Conservation (phyloP, 345 rosid genomes). For the Capsella bursapastoris region DNA sequence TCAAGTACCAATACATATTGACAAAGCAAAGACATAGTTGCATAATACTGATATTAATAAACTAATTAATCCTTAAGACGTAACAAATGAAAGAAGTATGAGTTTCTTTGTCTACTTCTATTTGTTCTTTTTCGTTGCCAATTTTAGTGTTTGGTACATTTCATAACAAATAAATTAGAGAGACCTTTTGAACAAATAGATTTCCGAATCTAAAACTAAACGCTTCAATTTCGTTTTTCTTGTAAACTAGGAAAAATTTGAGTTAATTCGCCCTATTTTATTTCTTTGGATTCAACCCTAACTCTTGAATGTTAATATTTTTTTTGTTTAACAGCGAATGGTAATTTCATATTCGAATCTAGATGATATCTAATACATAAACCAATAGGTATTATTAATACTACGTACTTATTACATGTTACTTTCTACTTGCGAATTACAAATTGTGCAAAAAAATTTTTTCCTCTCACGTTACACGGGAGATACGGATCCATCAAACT, state of each 20-base stretch:
- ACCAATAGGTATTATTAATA: neutral
- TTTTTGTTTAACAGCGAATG: too few relatives aligned
- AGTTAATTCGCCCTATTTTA: too few relatives aligned
- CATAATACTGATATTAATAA: neutral
- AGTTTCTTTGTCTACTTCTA: conserved; percentile 13
- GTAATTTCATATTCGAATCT: neutral
- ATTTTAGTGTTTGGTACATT: neutral
- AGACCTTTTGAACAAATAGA: neutral
- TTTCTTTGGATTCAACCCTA: too few relatives aligned
- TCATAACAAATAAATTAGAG: neutral
- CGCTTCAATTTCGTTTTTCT: too few relatives aligned
- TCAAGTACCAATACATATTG: conserved; percentile 14
- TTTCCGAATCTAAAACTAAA: neutral
- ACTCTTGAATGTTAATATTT: neutral
- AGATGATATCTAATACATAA: neutral
- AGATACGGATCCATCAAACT: conserved; percentile 24
- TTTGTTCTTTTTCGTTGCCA: conserved; percentile 21
- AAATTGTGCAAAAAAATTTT: neutral
- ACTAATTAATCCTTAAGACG: neutral
- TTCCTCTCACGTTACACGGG: conserved; percentile 10
- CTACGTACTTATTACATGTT: neutral
- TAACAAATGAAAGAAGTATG: conserved; percentile 14
- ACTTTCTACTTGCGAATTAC: neutral
- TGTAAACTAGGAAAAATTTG: too few relatives aligned
- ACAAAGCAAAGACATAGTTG: neutral